These are phyloP conservation scores for Xerocomus brunneocitrinus DNA, from an alignment of 768 basidiomycete species.

Conservation along the genomic window DNA sequence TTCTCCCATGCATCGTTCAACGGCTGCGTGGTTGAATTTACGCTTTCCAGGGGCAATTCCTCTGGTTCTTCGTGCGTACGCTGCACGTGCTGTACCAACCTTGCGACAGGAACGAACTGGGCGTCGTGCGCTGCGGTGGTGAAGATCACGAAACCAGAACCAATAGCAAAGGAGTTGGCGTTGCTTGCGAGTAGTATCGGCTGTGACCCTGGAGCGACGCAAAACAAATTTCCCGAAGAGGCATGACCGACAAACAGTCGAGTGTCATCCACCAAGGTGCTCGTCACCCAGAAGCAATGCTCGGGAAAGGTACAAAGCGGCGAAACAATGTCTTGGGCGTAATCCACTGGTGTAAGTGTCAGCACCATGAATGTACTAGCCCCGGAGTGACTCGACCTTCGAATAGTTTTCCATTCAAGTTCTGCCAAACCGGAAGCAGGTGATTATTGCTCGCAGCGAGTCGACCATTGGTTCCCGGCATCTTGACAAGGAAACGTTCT, in stretches of 20 bases:
- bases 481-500: slow-evolving; percentile 6
- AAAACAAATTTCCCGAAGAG: slow-evolving; percentile 60
- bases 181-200: slow-evolving; percentile 43
- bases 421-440: slow-evolving; percentile 38
- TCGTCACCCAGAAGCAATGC: slow-evolving; percentile 50
- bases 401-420: slow-evolving; percentile 44
- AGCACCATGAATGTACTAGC: slow-evolving; percentile 4
- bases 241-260: slow-evolving; percentile 60
- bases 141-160: slow-evolving; percentile 77
- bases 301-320: slow-evolving; percentile 46
- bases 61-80: slow-evolving; percentile 15
- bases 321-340: slow-evolving; percentile 15
- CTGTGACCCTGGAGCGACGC: slow-evolving; percentile 32
- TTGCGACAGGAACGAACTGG: slow-evolving; percentile 54
- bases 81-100: slow-evolving; percentile 8
- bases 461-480: slow-evolving; percentile 45
- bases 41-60: slow-evolving; percentile 24
- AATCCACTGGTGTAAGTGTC: slow-evolving; percentile 13
- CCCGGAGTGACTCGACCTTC: slow-evolving; percentile 32
- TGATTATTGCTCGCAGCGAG: slow-evolving; percentile 31
- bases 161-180: slow-evolving; percentile 67
- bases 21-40: slow-evolving; percentile 10
- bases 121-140: slow-evolving; percentile 81
- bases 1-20: slow-evolving; percentile 50
- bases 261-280: slow-evolving; percentile 14